Evolutionary conservation across 495 filamentous ascomycete species (phyloP).

Genomic region (Cercophora samala): DNA sequence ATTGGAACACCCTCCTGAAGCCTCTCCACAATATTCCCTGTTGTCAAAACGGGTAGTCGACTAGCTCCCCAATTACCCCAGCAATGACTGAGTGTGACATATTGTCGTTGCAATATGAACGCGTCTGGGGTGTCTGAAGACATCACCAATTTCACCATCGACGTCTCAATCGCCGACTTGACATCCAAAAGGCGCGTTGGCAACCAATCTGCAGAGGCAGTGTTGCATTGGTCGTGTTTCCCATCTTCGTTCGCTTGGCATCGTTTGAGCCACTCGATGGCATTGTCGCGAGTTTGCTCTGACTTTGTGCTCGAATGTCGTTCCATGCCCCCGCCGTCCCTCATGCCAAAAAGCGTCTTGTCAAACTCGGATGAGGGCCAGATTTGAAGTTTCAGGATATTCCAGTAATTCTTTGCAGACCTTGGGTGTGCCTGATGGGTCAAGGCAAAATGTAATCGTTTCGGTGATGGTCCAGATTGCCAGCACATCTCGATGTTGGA

Average conservation of each 20-base stretch:
- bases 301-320: neutral
- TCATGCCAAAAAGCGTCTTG: neutral
- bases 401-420: neutral
- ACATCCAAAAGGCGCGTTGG: neutral
- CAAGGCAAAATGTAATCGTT: neutral
- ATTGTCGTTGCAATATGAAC: neutral
- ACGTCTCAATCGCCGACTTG: neutral
- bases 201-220: neutral
- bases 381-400: neutral
- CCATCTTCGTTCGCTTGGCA: neutral
- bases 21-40: neutral
- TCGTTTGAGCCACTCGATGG: neutral
- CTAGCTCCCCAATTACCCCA: neutral
- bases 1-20: neutral
- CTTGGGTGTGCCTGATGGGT: neutral
- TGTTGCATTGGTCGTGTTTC: neutral
- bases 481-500: conserved; percentile 20
- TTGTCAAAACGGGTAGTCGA: neutral
- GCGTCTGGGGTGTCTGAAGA: neutral
- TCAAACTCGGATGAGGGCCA: neutral
- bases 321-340: neutral
- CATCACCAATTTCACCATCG: neutral
- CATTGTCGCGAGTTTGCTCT: neutral
- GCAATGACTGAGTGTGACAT: neutral
- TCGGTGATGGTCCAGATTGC: conserved; percentile 5